These are phyloP conservation scores for Colletotrichum shisoi DNA, from an alignment of 2,329 filamentous ascomycete genomes.

Conservation along the genomic window DNA sequence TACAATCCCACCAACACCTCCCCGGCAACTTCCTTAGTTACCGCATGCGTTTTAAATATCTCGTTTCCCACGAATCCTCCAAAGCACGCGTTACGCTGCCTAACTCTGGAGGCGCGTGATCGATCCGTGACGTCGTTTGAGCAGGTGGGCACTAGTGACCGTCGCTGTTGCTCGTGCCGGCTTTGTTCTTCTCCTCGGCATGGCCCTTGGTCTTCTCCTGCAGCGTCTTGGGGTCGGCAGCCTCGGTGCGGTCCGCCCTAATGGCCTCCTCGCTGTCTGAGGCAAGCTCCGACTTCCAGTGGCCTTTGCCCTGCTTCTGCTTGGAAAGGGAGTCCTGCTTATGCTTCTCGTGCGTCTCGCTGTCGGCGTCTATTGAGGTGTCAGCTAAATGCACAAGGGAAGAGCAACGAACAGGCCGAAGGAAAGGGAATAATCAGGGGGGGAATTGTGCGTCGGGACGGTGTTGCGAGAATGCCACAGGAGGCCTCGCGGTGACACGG, in stretches of 20 bases:
- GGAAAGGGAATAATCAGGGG: neutral
- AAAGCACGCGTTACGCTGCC: neutral
- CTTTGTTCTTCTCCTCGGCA: conserved; percentile 58
- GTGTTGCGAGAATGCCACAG: neutral
- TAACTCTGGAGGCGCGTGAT: neutral
- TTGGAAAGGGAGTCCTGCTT: conserved; percentile 70
- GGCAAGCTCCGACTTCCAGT: conserved; percentile 81
- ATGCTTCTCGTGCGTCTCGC: conserved; percentile 65
- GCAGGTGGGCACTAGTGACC: conserved; percentile 32
- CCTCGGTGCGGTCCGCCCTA: conserved; percentile 66
- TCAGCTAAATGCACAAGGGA: conserved; percentile 24
- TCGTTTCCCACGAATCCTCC: neutral
- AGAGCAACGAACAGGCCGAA: neutral
- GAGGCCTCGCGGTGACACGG: neutral
- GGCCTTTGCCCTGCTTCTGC: conserved; percentile 71
- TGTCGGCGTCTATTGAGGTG: conserved; percentile 48
- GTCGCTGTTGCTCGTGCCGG: conserved; percentile 59
- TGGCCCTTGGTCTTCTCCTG: conserved; percentile 67
- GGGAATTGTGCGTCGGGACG: too few relatives aligned
- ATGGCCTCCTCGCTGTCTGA: conserved; percentile 81
- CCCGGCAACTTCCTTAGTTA: neutral
- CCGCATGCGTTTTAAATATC: neutral
- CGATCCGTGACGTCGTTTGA: too few relatives aligned
- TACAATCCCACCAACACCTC: conserved; percentile 5
- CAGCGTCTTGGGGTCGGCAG: conserved; percentile 57